Evolutionary conservation across 208 protist species (phyloP).

Genomic region (Leishmania tropica): DNA sequence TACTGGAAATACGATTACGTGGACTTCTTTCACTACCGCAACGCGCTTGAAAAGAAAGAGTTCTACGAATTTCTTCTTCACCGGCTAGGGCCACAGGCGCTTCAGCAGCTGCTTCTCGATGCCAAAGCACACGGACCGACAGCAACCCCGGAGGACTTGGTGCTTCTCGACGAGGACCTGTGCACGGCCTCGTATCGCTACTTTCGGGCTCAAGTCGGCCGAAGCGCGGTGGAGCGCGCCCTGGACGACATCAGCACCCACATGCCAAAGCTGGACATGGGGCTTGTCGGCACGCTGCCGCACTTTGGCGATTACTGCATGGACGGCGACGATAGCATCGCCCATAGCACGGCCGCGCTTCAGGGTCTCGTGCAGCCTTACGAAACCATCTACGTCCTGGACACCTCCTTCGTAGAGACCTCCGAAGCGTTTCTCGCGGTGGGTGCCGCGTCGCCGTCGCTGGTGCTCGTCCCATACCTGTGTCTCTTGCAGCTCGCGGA

Average conservation of each 20-base stretch:
- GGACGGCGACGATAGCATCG: slow-evolving; percentile 48
- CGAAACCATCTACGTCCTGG: slow-evolving; percentile 66
- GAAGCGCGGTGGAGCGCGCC: slow-evolving; percentile 43
- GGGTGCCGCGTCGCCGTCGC: slow-evolving; percentile 23
- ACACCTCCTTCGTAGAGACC: slow-evolving; percentile 87
- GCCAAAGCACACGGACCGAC: slow-evolving; percentile 10
- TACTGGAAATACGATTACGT: slow-evolving; percentile 89
- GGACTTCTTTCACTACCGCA: slow-evolving; percentile 79
- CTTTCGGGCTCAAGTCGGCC: slow-evolving; percentile 43
- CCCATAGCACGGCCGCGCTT: slow-evolving; percentile 48
- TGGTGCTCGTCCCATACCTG: slow-evolving; percentile 72
- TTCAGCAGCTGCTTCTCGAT: slow-evolving; percentile 65
- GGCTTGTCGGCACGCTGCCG: slow-evolving; percentile 59
- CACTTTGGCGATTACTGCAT: slow-evolving; percentile 79
- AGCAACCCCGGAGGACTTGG: slow-evolving; percentile 46
- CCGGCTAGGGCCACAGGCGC: slow-evolving; percentile 36
- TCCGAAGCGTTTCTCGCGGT: slow-evolving; percentile 71
- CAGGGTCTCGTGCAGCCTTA: slow-evolving; percentile 35
- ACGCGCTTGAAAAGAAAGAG: slow-evolving; percentile 46
- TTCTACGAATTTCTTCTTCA: slow-evolving; percentile 73
- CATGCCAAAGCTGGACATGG: slow-evolving; percentile 81
- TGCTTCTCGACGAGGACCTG: slow-evolving; percentile 66
- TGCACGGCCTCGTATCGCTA: slow-evolving; percentile 40
- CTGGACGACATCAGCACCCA: slow-evolving; percentile 65
- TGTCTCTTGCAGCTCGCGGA: slow-evolving; percentile 58